Base-by-base conservation (phyloP, 345 rosid species). In the Excoecaria cochinchinensis region DNA sequence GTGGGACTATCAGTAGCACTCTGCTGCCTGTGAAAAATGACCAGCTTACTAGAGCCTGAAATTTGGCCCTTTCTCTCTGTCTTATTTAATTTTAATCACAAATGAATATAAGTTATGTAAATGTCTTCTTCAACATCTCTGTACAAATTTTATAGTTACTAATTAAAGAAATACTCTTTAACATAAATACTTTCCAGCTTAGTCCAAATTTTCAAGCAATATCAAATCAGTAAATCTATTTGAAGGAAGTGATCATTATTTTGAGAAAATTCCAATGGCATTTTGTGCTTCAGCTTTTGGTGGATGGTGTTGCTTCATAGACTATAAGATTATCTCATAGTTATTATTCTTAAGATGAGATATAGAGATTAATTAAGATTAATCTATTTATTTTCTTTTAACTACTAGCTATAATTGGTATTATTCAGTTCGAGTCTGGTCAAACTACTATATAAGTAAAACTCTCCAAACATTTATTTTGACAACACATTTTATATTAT, bases 61-160 rank as follows among this genome's bases (percentile, higher is more conserved):
- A 25, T 72, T 60, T 72, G 75, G 68, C 67, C 50, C 44, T 48
- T 24, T 72, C 40, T 38, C n/a, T 59, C 25, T 71, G 74, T 71
- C 74, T 44, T 15, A 44, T 44, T 46, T 21, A 31, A 31, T 31
- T 31, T 31, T 31, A 31, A 0, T 31, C 31, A 31, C 31, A 31
- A 31, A 31, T 2, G 31, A 31, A 31, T 2, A 31, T 31, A 31
- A 31, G 2, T 0, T 31, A 31, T 31, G 31, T 2, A 31, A 31
- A 31, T 31, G 31, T 2, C 31, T 31, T 31, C 31, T 31, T 31
- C 31, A 31, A 31, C 31, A 31, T 31, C 31, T 31, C 2, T 31
- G 31, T 31, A 48, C 31, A 53, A n/a, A 48, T 62, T 50, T 38
- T 48, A 50, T 19, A 6, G 66, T 39, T 68, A 9, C 51, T 17